Evolutionary conservation across 2,329 filamentous ascomycete species (phyloP).

Genomic region (Davidsoniella virescens): DNA sequence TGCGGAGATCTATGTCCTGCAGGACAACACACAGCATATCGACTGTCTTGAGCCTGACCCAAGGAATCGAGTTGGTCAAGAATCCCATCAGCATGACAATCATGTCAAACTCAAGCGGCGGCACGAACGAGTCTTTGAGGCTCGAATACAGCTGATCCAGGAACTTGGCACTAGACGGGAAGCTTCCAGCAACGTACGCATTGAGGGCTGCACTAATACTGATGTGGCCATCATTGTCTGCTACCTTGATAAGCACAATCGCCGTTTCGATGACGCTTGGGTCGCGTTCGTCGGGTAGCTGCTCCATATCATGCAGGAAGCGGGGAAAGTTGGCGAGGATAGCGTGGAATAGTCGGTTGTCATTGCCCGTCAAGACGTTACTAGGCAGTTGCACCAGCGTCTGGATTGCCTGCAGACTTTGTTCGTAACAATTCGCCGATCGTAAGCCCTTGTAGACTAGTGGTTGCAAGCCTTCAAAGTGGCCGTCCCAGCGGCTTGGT

Average conservation of each 20-base stretch:
- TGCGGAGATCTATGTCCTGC: conserved; percentile 82
- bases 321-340: conserved; percentile 83
- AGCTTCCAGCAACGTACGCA: conserved; percentile 51
- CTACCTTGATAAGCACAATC: conserved; percentile 52
- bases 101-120: conserved; percentile 66
- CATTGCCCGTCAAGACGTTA: conserved; percentile 65
- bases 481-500: conserved; percentile 74
- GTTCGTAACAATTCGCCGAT: conserved; percentile 66
- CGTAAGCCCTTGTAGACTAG: conserved; percentile 83
- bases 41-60: conserved; percentile 91
- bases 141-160: conserved; percentile 56
- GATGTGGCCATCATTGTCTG: conserved; percentile 53
- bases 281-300: conserved; percentile 23
- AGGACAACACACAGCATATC: conserved; percentile 72
- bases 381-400: conserved; percentile 63
- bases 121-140: conserved; percentile 63
- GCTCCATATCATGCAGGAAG: conserved; percentile 64
- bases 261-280: conserved; percentile 41
- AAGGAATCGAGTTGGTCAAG: conserved; percentile 71
- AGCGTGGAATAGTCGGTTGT: conserved; percentile 67
- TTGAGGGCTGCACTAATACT: conserved; percentile 53
- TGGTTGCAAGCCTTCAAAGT: conserved; percentile 72
- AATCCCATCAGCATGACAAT: conserved; percentile 82
- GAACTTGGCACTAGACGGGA: conserved; percentile 58
- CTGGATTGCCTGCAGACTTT: conserved; percentile 62